These are phyloP conservation scores for Lolium multiflorum DNA, from an alignment of 176 grass and related monocot species.

Conservation along the genomic window DNA sequence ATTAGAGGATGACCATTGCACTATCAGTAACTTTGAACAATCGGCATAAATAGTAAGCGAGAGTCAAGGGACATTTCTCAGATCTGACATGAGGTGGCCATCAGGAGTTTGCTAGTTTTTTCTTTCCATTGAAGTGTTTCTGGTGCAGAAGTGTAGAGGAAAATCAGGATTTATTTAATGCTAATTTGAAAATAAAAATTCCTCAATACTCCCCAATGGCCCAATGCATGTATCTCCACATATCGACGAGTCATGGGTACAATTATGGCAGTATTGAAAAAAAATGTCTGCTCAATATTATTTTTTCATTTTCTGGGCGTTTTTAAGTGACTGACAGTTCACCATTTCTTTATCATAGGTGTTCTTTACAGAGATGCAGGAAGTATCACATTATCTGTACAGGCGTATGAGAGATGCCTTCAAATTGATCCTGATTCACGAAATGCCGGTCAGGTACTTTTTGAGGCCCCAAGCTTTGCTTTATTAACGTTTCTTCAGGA, in stretches of 20 bases:
- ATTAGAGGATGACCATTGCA: neutral
- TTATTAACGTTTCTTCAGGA: constrained; percentile 15
- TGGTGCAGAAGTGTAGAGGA: neutral
- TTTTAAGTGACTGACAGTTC: constrained; percentile 30
- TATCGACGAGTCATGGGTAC: neutral
- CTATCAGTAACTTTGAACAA: neutral
- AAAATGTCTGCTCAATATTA: too few relatives aligned
- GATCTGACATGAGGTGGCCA: constrained; percentile 4
- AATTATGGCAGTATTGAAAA: neutral
- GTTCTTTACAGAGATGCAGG: constrained; percentile 99
- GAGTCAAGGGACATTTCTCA: neutral
- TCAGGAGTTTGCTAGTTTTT: neutral
- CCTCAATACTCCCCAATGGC: neutral
- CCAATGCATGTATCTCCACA: neutral
- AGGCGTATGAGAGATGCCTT: constrained; percentile 97
- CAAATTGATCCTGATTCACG: constrained; percentile 97
- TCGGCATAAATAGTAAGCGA: neutral
- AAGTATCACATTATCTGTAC: constrained; percentile 85
- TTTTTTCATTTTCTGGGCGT: neutral
- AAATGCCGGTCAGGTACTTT: constrained; percentile 94
- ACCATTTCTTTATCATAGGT: constrained; percentile 57
- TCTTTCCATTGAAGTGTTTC: neutral
- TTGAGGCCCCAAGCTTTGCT: constrained; percentile 15
- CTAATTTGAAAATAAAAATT: neutral
- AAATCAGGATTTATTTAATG: neutral